These are phyloP conservation scores for Dictyophora rubrovolvata DNA, from an alignment of 768 basidiomycete species.

Conservation along the genomic window DNA sequence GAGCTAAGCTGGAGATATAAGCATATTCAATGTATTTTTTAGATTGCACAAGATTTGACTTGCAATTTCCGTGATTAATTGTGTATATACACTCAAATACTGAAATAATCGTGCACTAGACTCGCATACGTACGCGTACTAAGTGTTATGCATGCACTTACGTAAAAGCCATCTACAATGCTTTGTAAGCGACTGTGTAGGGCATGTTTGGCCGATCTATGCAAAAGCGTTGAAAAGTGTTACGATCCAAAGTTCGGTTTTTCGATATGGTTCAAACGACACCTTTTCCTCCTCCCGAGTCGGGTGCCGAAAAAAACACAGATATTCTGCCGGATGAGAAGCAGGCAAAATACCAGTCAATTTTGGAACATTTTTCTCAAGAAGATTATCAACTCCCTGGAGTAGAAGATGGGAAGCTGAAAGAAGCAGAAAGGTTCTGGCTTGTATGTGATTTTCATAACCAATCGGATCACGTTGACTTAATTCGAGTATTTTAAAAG, in stretches of 20 bases:
- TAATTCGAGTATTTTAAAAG: conserved; percentile 9
- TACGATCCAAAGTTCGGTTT: background rate
- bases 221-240: no score
- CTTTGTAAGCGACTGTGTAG: no score
- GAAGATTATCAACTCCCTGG: conserved; percentile 42
- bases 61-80: no score
- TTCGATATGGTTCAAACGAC: conserved; percentile 5
- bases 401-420: conserved; percentile 34
- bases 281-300: conserved; percentile 7
- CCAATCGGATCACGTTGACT: background rate
- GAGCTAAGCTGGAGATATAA: no score
- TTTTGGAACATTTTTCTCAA: conserved; percentile 51
- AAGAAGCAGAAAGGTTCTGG: conserved; percentile 70
- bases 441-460: conserved; percentile 33
- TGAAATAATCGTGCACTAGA: no score
- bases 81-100: no score
- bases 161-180: no score
- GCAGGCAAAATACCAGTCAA: conserved; percentile 38
- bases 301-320: conserved; percentile 13
- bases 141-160: no score
- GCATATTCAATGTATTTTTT: no score
- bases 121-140: no score
- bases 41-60: no score
- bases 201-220: no score
- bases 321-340: conserved; percentile 32